These are phyloP conservation scores for Lithospermum erythrorhizon DNA, from an alignment of 257 asterid genomes.

Conservation along the genomic window DNA sequence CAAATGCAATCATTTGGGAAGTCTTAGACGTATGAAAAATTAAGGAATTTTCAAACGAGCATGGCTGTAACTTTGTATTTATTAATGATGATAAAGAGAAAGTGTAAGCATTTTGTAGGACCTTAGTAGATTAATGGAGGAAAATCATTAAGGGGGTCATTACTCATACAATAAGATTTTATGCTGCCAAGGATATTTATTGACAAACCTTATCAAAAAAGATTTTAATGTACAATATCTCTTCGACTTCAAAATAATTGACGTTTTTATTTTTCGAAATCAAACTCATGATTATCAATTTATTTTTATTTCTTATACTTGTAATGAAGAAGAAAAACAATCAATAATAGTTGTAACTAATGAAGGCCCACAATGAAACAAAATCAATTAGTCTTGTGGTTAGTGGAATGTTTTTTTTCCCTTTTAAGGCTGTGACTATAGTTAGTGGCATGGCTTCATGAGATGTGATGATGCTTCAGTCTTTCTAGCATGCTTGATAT, in stretches of 20 bases:
- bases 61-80: neutral
- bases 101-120: neutral
- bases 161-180: neutral
- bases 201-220: too few relatives aligned
- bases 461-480: slow-evolving; percentile 28
- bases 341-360: neutral
- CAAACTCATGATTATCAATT: too few relatives aligned
- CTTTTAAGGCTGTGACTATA: too few relatives aligned
- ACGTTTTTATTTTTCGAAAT: too few relatives aligned
- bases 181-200: slow-evolving; percentile 1
- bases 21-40: too few relatives aligned
- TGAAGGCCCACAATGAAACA: slow-evolving; percentile 20
- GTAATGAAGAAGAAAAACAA: neutral
- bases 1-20: neutral
- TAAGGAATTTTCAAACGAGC: neutral
- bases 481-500: slow-evolving; percentile 1
- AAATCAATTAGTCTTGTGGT: slow-evolving; percentile 20
- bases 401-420: slow-evolving; percentile 10
- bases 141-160: slow-evolving; percentile 6
- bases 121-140: neutral
- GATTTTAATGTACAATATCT: too few relatives aligned
- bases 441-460: slow-evolving; percentile 14
- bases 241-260: too few relatives aligned
- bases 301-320: too few relatives aligned
- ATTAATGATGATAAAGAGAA: neutral